Conservation (phyloP, 371 early-diverging fungal species). For the Mortierella sp. region DNA sequence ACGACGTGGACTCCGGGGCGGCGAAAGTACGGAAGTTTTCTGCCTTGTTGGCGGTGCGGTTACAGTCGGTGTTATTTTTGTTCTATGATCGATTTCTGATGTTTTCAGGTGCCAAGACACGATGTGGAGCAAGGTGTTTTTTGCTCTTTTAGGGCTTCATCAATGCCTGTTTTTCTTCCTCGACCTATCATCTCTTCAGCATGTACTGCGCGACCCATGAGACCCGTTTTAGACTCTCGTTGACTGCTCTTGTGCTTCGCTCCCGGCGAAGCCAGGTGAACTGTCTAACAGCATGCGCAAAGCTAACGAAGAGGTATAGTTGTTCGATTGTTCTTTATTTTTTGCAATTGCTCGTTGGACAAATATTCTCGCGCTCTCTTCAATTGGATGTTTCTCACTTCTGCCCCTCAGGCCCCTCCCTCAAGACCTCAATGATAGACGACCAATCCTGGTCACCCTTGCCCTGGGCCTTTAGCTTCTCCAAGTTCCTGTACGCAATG, state of each 20-base stretch:
- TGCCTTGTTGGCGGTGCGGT: conserved; percentile 32
- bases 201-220: no score
- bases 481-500: conserved; percentile 4
- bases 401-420: not conserved
- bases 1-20: conserved; percentile 19
- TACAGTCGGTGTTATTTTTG: conserved; percentile 4
- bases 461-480: not conserved
- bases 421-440: not conserved
- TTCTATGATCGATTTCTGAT: no score
- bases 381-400: not conserved
- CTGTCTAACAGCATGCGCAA: no score
- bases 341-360: not conserved
- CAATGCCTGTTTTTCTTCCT: no score
- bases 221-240: no score
- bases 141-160: no score
- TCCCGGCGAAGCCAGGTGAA: no score
- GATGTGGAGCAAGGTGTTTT: no score
- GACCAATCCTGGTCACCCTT: conserved; percentile 15
- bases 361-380: not conserved
- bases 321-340: not conserved
- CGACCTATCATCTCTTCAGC: no score
- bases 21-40: not conserved
- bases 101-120: no score
- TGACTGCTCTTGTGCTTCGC: no score
- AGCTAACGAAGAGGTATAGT: not conserved